Percentiles rank a stretch among this genome's conserved stretches.
Evolutionary conservation across 768 basidiomycete genomes (phyloP).

Genomic region (Collybia sordida): DNA sequence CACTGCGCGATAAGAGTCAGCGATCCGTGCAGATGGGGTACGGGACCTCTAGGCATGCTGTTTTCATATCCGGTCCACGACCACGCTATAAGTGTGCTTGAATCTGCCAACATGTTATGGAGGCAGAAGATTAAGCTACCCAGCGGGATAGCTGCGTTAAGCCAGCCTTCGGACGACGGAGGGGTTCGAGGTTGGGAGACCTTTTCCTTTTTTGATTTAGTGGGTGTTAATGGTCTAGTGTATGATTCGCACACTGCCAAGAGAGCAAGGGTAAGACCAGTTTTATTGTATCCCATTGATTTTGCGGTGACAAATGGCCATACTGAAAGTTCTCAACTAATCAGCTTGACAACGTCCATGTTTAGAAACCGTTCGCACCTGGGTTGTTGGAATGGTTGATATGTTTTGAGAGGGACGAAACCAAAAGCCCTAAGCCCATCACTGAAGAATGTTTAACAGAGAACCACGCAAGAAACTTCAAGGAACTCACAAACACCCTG

Average conservation of each 20-base stretch:
- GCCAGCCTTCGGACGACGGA: conserved; percentile 6
- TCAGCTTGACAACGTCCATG: background rate
- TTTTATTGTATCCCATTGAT: conserved; percentile 71
- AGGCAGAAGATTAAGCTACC: conserved; percentile 71
- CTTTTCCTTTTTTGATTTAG: conserved; percentile 1
- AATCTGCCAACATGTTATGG: conserved; percentile 72
- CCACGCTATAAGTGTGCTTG: conserved; percentile 81
- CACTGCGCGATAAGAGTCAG: conserved; percentile 65
- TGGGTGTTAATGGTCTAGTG: conserved; percentile 30
- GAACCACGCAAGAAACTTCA: background rate
- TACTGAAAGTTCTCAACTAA: conserved; percentile 47
- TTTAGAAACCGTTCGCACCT: conserved; percentile 32
- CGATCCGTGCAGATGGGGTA: conserved; percentile 69
- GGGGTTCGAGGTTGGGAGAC: background rate
- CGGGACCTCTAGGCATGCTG: conserved; percentile 59
- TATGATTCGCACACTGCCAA: conserved; percentile 58
- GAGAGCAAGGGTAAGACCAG: conserved; percentile 56
- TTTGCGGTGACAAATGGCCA: conserved; percentile 75
- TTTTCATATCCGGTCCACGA: conserved; percentile 87
- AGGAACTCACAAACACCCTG: conserved; percentile 45
- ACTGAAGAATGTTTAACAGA: conserved; percentile 37
- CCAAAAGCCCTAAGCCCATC: conserved; percentile 61
- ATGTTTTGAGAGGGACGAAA: conserved; percentile 72
- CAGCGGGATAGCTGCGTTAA: conserved; percentile 50
- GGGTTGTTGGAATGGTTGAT: conserved; percentile 82